A percentile compares a stretch with the other conserved stretches of the same genome.
These are phyloP conservation scores for Aureobasidium musti DNA, from an alignment of 2,329 filamentous ascomycete species.

Conservation along the genomic window DNA sequence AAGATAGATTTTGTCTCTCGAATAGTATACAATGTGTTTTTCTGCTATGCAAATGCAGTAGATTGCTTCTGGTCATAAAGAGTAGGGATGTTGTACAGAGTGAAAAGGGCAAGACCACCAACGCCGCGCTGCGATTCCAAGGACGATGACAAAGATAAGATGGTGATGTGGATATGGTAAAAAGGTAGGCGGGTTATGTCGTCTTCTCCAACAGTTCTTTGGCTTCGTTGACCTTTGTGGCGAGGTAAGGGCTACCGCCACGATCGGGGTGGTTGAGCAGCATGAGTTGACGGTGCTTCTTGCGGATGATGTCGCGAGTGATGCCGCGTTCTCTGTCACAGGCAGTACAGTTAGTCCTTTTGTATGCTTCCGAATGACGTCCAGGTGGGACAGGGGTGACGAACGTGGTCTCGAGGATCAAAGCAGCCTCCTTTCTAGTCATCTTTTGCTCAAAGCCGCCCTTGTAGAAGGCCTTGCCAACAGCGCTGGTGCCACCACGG, in stretches of 20 bases:
- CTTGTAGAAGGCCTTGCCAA: slow-evolving; percentile 95
- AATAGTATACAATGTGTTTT: not conserved
- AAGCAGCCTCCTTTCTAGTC: slow-evolving; percentile 84
- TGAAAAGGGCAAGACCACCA: slow-evolving; percentile 13
- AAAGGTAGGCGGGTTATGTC: slow-evolving; percentile 23
- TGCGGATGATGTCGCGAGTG: slow-evolving; percentile 91
- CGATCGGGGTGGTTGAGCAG: slow-evolving; percentile 97
- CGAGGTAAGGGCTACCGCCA: slow-evolving; percentile 92
- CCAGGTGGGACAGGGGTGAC: slow-evolving; percentile 36
- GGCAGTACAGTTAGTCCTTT: not conserved
- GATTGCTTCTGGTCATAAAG: slow-evolving; percentile 1
- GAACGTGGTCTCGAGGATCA: slow-evolving; percentile 90
- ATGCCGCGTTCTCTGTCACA: slow-evolving; percentile 66
- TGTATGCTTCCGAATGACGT: not conserved
- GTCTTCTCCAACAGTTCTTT: slow-evolving; percentile 91
- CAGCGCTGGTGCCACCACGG: slow-evolving; percentile 68
- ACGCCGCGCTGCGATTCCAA: slow-evolving; percentile 20
- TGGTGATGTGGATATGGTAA: slow-evolving; percentile 5
- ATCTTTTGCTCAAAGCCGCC: slow-evolving; percentile 97
- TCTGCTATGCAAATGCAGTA: slow-evolving; percentile 11
- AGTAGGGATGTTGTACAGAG: slow-evolving; percentile 22
- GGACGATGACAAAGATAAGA: slow-evolving; percentile 11
- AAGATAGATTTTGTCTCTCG: slow-evolving; percentile 6
- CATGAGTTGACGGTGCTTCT: slow-evolving; percentile 94
- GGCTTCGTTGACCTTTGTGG: slow-evolving; percentile 97